phyloP scores from a whole-genome alignment of 1,139 yeast species.

The Sugiyamaella japonica region DNA sequence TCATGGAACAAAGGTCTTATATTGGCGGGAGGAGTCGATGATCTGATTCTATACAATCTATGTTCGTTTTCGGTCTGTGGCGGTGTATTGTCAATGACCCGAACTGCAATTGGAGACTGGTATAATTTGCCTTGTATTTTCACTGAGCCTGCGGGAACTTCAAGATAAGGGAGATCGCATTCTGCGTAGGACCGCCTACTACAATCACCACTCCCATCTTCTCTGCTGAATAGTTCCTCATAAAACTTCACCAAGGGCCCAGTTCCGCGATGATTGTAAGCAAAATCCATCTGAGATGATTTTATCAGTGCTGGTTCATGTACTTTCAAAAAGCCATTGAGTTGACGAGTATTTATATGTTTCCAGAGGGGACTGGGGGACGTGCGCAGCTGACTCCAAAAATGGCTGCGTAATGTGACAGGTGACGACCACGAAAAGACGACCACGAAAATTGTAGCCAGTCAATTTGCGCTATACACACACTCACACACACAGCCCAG shows the following conservation, averaged over 20 bases:
- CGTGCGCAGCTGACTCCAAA: no score
- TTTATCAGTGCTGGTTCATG: no score
- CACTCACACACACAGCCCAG: no score
- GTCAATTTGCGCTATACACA: no score
- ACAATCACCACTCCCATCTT: no score
- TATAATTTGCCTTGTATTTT: constrained; percentile 7
- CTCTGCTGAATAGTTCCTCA: not conserved
- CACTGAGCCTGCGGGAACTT: constrained; percentile 16
- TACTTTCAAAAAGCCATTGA: no score
- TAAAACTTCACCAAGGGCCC: constrained; percentile 1
- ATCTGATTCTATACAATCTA: not conserved
- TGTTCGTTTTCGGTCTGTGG: not conserved
- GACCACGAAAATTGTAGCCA: no score
- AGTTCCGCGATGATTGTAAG: constrained; percentile 1
- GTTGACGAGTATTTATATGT: no score
- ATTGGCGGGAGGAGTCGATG: constrained; percentile 1
- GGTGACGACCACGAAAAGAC: no score
- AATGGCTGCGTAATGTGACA: no score
- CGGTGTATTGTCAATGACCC: constrained; percentile 9
- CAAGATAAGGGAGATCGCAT: constrained; percentile 13
- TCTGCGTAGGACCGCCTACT: not conserved
- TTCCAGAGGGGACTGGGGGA: no score
- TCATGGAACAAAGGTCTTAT: not conserved
- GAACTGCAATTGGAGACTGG: constrained; percentile 10
- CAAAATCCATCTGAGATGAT: not conserved